Evolutionary conservation across 73 alveolate genomes (phyloP), one percentile per base, ranked within the genome.

Genomic region (Stentor coeruleus): DNA sequence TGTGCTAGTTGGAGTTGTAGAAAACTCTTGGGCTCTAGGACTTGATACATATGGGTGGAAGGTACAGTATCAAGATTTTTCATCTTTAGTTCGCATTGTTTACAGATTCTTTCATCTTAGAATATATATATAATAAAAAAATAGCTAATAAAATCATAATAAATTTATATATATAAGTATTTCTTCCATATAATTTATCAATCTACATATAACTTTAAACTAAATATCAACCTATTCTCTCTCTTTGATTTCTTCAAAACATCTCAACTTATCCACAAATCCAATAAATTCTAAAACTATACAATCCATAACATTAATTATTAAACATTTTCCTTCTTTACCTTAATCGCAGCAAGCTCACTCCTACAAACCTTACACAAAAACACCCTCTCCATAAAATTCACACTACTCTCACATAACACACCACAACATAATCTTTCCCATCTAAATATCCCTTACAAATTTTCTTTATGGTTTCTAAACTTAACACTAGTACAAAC

Each of bases 51-150:
- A 66, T 26, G 79, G 79, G 39, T 66, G 79, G 33, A 66, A 66
- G n/a, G n/a, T 66, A 40, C 79, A 66, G 1, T 26, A 20, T 26
- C 79, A 40, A 31, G 40, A 20, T 26, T 37, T 66, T 66, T 66
- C 33, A 40, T 66, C 79, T 1, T 20, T 66, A 66, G n/a, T 31
- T 40, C 79, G 33, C 79, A 66, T 66, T 40, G 36, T 66, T 66
- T 66, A 40, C 79, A 66, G 39, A 2, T 0, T 66, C 33, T 66
- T 66, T 66, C 79, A 40, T 31, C 37, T 37, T 66, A 66, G 33
- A 40, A 20, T 28, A 66, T 37, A 1, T 37, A 66, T n/a, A n/a
- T n/a, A n/a, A n/a, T n/a, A n/a, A n/a, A n/a, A n/a, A n/a, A n/a
- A n/a, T n/a, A n/a, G n/a, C n/a, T n/a, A n/a, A n/a, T n/a, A n/a